phyloP scores from a whole-genome alignment of 2,329 filamentous ascomycete species.

The Amauroascus niger region DNA sequence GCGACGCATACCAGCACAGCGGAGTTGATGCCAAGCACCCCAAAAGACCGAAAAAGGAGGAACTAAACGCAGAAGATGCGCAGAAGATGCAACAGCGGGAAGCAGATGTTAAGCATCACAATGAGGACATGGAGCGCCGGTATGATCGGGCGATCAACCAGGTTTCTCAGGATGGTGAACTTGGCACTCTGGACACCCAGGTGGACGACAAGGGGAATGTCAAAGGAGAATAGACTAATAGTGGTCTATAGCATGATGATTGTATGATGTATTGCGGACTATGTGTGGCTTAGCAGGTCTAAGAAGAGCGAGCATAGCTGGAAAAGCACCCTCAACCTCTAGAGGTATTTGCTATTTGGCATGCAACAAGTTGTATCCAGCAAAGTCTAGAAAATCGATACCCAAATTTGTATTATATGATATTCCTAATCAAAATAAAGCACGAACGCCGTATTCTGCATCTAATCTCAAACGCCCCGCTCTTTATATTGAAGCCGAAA shows the following conservation, averaged over 20 bases:
- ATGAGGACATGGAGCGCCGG: constrained; percentile 17
- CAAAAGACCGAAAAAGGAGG: constrained; percentile 12
- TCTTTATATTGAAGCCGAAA: neutral
- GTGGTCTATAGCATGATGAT: neutral
- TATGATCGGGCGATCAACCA: constrained; percentile 16
- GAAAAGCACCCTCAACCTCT: neutral
- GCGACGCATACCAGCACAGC: constrained; percentile 18
- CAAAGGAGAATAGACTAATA: constrained; percentile 13
- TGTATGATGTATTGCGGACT: neutral
- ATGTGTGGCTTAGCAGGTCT: neutral
- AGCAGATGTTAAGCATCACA: constrained; percentile 17
- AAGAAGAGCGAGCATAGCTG: neutral
- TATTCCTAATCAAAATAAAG: neutral
- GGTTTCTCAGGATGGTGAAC: constrained; percentile 13
- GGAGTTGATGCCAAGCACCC: constrained; percentile 16
- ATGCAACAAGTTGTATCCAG: neutral
- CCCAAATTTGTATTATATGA: neutral
- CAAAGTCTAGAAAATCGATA: neutral
- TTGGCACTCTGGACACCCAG: constrained; percentile 12
- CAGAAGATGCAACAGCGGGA: constrained; percentile 8
- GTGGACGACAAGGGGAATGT: constrained; percentile 11
- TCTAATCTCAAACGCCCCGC: neutral
- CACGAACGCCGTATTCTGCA: neutral
- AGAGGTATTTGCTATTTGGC: neutral
- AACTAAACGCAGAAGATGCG: constrained; percentile 14